Evolutionary conservation across 306 rosid species (phyloP), one percentile per base, ranked within the genome.

Genomic region (Hippophae rhamnoides): DNA sequence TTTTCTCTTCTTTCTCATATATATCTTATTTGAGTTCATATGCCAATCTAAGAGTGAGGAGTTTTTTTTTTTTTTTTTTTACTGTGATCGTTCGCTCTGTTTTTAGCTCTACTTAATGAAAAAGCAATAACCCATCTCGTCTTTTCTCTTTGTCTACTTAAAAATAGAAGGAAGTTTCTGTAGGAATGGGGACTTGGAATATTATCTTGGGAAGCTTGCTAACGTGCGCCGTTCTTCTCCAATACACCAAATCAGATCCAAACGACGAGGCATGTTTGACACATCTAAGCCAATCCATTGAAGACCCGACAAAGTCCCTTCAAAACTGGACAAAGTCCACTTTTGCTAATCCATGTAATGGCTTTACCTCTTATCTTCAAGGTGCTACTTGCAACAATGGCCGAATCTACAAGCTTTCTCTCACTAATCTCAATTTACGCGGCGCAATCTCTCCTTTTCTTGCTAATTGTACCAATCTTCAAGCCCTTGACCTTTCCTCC

Each of bases 341-440:
- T 68, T 81, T 88, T 44, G 83, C 82, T 0, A 86, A 70, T 56
- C 99, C 99, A 5, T 92, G 99, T 72, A 80, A 72, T 64, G 99
- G 89, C 60, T 86, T 92, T 68, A 75, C 81, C 58, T 78, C 99
- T 1, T 78, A 69, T 53, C 87, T 92, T 6, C 83, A 73, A 61
- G 99, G 99, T 0, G 85, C 81, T 13, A 84, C 86, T 56, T 92
- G 99, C 81, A 92, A 85, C 86, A 88, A 89, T 61, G 99, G 96
- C 8, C 82, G 99, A 23, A 82, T 92, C 76, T 92, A 65, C 89
- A 82, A 79, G 73, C 95, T 92, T n/a, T 83, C 99, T 0, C 99
- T 92, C 63, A 69, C 81, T 45, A 88, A 80, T 54, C 85, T 92
- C 64, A 46, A 76, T 0, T 82, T 92, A 1, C 60, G 77, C 0